A percentile compares a stretch with the other conserved stretches of the same genome.
Conservation (phyloP, 805 yeast genomes). For the Wickerhamomyces silvicola region DNA sequence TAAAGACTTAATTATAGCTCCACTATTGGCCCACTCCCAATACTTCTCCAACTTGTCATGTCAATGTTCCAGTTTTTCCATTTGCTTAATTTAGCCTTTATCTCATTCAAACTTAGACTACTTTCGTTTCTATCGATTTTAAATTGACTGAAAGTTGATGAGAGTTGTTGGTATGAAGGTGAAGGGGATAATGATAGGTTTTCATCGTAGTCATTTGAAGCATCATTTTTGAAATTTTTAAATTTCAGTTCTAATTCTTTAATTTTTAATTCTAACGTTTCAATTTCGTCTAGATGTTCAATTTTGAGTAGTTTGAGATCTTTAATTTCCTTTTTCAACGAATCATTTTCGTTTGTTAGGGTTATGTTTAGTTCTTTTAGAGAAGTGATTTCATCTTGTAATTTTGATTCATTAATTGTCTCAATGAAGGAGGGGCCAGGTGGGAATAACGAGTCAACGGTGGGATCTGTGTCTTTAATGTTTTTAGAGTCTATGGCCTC, state of each 20-base stretch:
- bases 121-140: slow-evolving; percentile 17
- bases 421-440: slow-evolving; percentile 23
- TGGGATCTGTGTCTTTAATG: slow-evolving; percentile 9
- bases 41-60: slow-evolving; percentile 74
- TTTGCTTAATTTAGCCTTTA: slow-evolving; percentile 50
- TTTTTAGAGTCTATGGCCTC: neutral
- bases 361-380: slow-evolving; percentile 28
- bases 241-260: slow-evolving; percentile 20
- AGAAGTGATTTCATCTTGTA: slow-evolving; percentile 18
- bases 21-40: slow-evolving; percentile 58
- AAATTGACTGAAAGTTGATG: slow-evolving; percentile 12
- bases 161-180: slow-evolving; percentile 15
- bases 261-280: slow-evolving; percentile 23
- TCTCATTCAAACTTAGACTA: slow-evolving; percentile 38
- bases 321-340: slow-evolving; percentile 33
- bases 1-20: slow-evolving; percentile 28
- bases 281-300: slow-evolving; percentile 28
- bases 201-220: slow-evolving; percentile 16
- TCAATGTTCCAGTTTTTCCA: slow-evolving; percentile 88
- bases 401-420: slow-evolving; percentile 13
- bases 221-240: slow-evolving; percentile 20
- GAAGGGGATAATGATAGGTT: slow-evolving; percentile 17
- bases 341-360: slow-evolving; percentile 25
- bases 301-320: slow-evolving; percentile 28
- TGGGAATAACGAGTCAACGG: slow-evolving; percentile 12